These are phyloP conservation scores for Thyridium curvatum DNA, from an alignment of 2,329 filamentous ascomycete species.

Conservation along the genomic window DNA sequence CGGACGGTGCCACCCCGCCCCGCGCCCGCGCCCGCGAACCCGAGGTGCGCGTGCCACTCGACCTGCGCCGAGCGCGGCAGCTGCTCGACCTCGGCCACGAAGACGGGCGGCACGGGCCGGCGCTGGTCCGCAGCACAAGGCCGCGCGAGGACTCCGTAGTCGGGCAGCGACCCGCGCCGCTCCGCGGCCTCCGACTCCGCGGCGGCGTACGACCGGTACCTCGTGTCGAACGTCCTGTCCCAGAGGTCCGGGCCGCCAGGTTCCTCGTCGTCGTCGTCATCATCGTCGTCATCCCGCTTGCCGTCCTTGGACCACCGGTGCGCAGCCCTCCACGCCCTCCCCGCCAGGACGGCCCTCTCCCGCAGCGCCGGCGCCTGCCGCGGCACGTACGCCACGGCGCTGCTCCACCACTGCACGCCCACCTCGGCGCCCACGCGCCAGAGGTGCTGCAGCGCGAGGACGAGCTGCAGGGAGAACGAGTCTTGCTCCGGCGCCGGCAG, in stretches of 20 bases:
- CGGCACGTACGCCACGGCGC: slow-evolving; percentile 69
- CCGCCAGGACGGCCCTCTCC: slow-evolving; percentile 33
- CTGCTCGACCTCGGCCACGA: slow-evolving; percentile 68
- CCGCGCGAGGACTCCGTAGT: slow-evolving; percentile 39
- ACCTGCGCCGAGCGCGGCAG: slow-evolving; percentile 69
- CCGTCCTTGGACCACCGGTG: slow-evolving; percentile 24
- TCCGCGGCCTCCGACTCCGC: slow-evolving; percentile 15
- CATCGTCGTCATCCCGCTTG: slow-evolving; percentile 35
- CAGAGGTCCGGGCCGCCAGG: slow-evolving; percentile 57
- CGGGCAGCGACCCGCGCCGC: slow-evolving; percentile 33
- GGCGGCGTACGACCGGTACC: slow-evolving; percentile 34
- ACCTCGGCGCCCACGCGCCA: slow-evolving; percentile 73
- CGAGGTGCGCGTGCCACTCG: slow-evolving; percentile 76
- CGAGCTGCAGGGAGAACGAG: slow-evolving; percentile 47
- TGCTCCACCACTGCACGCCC: slow-evolving; percentile 68
- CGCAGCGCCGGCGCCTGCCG: slow-evolving; percentile 13
- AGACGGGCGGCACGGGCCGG: slow-evolving; percentile 53
- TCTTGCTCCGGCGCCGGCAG: slow-evolving; percentile 28
- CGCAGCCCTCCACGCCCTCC: slow-evolving; percentile 39
- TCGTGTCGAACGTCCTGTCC: slow-evolving; percentile 55
- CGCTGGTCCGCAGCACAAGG: slow-evolving; percentile 5
- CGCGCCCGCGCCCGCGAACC: slow-evolving; percentile 34
- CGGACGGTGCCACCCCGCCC: slow-evolving; percentile 7
- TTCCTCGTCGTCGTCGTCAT: slow-evolving; percentile 34
- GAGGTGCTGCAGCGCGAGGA: slow-evolving; percentile 80